A percentile compares a stretch with the other conserved stretches of the same genome.
These are phyloP conservation scores for Aciculoconidium aculeatum DNA, from an alignment of 805 yeast species.

Conservation along the genomic window DNA sequence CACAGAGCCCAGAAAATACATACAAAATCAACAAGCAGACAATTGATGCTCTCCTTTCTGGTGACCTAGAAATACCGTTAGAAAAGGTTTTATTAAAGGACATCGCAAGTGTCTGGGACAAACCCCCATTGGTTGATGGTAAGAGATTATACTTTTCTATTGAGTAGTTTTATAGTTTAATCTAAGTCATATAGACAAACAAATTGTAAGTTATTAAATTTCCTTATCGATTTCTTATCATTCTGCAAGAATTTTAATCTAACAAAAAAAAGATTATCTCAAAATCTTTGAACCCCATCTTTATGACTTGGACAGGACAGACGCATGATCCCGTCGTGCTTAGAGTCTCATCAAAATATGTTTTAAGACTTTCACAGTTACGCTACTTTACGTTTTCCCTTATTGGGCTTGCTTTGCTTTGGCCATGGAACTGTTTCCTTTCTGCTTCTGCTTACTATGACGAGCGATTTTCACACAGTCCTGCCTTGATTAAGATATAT, in stretches of 20 bases:
- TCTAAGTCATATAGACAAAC: too few species aligned
- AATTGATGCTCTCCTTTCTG: conserved; percentile 4
- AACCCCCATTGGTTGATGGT: conserved; percentile 5
- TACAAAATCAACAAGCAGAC: not conserved
- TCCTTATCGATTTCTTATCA: too few species aligned
- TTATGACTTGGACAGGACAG: conserved; percentile 3
- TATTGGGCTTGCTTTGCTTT: conserved; percentile 73
- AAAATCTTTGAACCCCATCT: not conserved
- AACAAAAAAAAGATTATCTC: too few species aligned
- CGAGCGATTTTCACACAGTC: conserved; percentile 48
- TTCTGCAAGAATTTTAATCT: too few species aligned
- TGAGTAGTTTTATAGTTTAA: too few species aligned
- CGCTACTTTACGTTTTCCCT: conserved; percentile 55
- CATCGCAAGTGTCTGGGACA: conserved; percentile 7
- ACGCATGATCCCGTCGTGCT: conserved; percentile 18
- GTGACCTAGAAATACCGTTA: conserved; percentile 2
- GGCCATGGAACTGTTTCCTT: conserved; percentile 96
- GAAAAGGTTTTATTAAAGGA: conserved; percentile 6
- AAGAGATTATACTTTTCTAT: conserved; percentile 7
- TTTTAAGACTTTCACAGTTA: conserved; percentile 23
- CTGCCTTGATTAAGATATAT: conserved; percentile 51
- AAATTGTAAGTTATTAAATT: too few species aligned
- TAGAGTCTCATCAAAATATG: conserved; percentile 5
- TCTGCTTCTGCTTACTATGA: conserved; percentile 81
- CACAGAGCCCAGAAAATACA: conserved; percentile 1